Evolutionary conservation across 202 grass and related monocot species (phyloP), one percentile per base, ranked within the genome.

Genomic region (Carex arenaria): DNA sequence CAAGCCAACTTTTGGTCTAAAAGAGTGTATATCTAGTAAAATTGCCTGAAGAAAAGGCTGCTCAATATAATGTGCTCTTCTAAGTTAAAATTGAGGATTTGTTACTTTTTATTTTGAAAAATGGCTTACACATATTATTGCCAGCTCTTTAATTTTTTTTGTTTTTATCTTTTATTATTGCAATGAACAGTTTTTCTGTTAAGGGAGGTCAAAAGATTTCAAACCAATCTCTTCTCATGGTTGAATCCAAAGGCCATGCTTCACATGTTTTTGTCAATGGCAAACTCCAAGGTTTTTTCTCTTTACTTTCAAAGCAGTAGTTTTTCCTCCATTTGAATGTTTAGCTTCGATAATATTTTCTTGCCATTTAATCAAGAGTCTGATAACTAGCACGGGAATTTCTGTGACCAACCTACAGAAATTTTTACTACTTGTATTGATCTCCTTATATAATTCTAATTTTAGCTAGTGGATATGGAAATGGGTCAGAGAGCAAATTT

Each of bases 201-300:
- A 90, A 90, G 64, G 49, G 40, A 90, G 91, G 83, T 84, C 86
- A 95, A 86, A 78, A 64, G 31, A 83, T 81, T 5, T 82, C 63
- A 51, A 92, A 73, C 30, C 68, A 85, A 82, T 78, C 82, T 84
- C 26, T 89, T 86, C 88, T 97, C 20, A 84, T 66, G 83, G 81
- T 98, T 53, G 79, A 89, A 84, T 98, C 96, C 9, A 89, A 92
- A 86, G 96, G 96, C 75, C 96, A 98, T 89, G 96, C 78, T 77
- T 86, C 93, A 85, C 93, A 93, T 65, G 87, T 78, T 88, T 98
- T 98, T 87, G 72, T 95, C 70, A 98, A 98, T 64, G 80, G 91
- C 32, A 69, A 82, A 49, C 64, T 95, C 78, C 89, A 87, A 98
- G 96, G 96, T 95, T 4, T 84, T 71, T 86, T 82, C 84, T 92